Conservation (phyloP, 2,329 filamentous ascomycete species). For the Ceratocystis smalleyi region DNA sequence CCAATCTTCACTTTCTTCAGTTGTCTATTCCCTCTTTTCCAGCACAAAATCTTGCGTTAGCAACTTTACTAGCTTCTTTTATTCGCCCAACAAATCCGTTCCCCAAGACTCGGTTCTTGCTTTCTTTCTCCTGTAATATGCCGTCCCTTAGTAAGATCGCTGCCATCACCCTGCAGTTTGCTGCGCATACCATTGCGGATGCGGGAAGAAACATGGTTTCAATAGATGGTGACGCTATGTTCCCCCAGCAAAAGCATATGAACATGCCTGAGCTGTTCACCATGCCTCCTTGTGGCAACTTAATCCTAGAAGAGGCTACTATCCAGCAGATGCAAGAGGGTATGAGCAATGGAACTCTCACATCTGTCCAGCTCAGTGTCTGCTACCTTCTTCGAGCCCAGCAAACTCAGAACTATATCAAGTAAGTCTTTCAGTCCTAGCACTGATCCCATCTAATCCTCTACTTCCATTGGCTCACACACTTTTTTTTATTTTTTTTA, state of each 20-base stretch:
- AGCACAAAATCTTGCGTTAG: no score
- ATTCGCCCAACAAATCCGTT: no score
- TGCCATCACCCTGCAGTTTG: not conserved
- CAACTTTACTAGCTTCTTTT: no score
- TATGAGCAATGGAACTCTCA: slow-evolving; percentile 39
- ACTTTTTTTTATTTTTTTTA: not conserved
- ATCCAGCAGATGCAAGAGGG: slow-evolving; percentile 51
- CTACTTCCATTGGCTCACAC: not conserved
- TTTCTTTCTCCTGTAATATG: not conserved
- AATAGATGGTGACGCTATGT: slow-evolving; percentile 16
- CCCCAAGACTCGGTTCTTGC: no score
- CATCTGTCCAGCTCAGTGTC: slow-evolving; percentile 39
- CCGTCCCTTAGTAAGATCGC: not conserved
- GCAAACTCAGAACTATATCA: slow-evolving; percentile 50
- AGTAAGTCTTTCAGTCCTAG: slow-evolving; percentile 27
- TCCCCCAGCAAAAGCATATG: slow-evolving; percentile 26
- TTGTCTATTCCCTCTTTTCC: no score
- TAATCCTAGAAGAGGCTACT: slow-evolving; percentile 53
- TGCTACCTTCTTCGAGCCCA: slow-evolving; percentile 47
- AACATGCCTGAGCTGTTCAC: slow-evolving; percentile 35
- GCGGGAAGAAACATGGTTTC: not conserved
- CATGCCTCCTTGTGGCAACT: slow-evolving; percentile 45
- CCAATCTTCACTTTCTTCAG: no score
- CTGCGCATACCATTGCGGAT: not conserved
- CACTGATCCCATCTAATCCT: not conserved